These are phyloP conservation scores for Vinca minor DNA, from an alignment of 257 asterid genomes.

Conservation along the genomic window DNA sequence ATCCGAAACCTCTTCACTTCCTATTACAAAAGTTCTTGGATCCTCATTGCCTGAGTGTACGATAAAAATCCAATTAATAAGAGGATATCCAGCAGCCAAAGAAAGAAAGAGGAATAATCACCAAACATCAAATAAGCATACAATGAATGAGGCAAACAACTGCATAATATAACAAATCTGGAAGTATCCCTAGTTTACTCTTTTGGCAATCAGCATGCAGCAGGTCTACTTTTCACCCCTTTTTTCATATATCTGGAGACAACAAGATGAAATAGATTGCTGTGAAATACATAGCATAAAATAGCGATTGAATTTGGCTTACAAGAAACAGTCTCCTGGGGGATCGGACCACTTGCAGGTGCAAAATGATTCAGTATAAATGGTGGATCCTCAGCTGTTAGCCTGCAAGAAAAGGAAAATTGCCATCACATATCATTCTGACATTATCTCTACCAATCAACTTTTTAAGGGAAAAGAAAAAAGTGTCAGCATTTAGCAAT, in stretches of 20 bases:
- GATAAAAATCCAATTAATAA: constrained; percentile 14
- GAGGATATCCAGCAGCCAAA: constrained; percentile 11
- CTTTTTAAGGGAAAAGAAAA: neutral
- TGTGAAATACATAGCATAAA: no score
- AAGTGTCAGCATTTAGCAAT: neutral
- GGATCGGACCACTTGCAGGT: constrained; percentile 29
- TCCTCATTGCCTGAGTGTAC: constrained; percentile 21
- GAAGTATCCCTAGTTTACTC: no score
- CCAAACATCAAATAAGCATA: neutral
- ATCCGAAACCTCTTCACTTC: constrained; percentile 14
- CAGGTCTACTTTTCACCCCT: no score
- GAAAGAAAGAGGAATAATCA: neutral
- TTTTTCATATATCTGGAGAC: no score
- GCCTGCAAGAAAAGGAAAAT: constrained; percentile 39
- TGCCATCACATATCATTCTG: constrained; percentile 11
- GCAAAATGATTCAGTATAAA: constrained; percentile 14
- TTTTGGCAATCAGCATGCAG: no score
- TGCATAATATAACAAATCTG: neutral
- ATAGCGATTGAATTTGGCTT: constrained; percentile 30
- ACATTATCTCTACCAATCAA: constrained; percentile 1
- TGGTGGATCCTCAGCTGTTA: constrained; percentile 30
- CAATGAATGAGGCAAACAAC: neutral
- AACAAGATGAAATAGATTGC: no score
- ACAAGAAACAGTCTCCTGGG: constrained; percentile 35
- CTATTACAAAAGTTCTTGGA: constrained; percentile 18